phyloP scores from a whole-genome alignment of 768 basidiomycete genomes.

The Leucocoprinus sp. region DNA sequence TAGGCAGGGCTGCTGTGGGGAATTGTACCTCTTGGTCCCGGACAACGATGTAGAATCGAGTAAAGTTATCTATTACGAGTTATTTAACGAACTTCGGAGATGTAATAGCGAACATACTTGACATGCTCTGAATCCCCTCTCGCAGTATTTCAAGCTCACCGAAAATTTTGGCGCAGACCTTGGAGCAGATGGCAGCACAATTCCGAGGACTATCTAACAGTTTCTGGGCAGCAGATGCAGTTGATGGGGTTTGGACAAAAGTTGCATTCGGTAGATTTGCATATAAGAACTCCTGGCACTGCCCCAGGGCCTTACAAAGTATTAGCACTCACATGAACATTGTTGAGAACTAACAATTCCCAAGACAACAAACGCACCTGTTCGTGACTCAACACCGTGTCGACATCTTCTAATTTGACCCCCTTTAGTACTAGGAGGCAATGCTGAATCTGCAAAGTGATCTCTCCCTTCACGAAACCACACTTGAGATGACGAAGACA shows the following conservation, averaged over 20 bases:
- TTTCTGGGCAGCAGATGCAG: slow-evolving; percentile 58
- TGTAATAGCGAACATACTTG: slow-evolving; percentile 26
- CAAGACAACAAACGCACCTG: slow-evolving; percentile 38
- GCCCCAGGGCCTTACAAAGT: slow-evolving; percentile 57
- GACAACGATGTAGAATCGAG: slow-evolving; percentile 59
- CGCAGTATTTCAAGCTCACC: slow-evolving; percentile 52
- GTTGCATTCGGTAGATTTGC: slow-evolving; percentile 43
- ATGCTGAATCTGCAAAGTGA: slow-evolving; percentile 55
- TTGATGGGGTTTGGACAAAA: slow-evolving; percentile 56
- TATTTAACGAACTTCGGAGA: neutral
- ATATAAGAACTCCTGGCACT: slow-evolving; percentile 59
- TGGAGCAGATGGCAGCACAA: slow-evolving; percentile 72
- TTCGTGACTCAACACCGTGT: slow-evolving; percentile 66
- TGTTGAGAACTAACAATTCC: neutral
- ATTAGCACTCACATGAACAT: neutral
- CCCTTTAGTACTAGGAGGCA: slow-evolving; percentile 60
- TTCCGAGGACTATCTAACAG: slow-evolving; percentile 33
- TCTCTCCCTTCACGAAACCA: slow-evolving; percentile 52
- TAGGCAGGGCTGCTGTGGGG: slow-evolving; percentile 12
- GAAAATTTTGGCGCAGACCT: slow-evolving; percentile 51
- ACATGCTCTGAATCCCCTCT: slow-evolving; percentile 57
- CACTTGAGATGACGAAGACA: slow-evolving; percentile 38
- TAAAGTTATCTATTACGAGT: slow-evolving; percentile 46
- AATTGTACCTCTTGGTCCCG: slow-evolving; percentile 21
- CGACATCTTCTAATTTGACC: slow-evolving; percentile 44